These are phyloP conservation scores for Venturiaceae sp. DNA, from an alignment of 2,329 filamentous ascomycete species.

Conservation along the genomic window DNA sequence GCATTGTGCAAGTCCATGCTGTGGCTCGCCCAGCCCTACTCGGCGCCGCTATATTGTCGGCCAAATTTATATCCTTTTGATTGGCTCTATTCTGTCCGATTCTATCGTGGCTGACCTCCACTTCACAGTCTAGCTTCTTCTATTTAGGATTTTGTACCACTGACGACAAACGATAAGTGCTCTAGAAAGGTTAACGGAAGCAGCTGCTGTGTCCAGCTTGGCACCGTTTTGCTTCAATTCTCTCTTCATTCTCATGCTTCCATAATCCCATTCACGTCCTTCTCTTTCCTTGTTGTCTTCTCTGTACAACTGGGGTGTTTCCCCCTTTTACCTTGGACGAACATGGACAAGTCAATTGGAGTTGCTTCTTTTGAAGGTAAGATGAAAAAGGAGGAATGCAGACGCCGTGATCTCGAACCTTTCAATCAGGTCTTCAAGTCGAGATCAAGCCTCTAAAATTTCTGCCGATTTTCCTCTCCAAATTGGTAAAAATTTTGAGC, in stretches of 20 bases:
- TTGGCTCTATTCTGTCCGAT: background rate
- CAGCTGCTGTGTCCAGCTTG: background rate
- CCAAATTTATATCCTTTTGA: background rate
- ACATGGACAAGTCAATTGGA: background rate
- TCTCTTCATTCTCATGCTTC: background rate
- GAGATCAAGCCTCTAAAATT: too few species aligned
- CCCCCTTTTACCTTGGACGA: background rate
- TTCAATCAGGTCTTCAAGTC: too few species aligned
- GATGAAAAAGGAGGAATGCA: too few species aligned
- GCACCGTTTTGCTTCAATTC: background rate
- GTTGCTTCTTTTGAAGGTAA: background rate
- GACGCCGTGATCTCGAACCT: too few species aligned
- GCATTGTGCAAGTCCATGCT: background rate
- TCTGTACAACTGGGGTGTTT: background rate
- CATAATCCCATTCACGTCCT: background rate
- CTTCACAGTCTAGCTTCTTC: background rate
- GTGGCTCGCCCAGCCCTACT: background rate
- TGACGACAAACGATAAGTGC: background rate
- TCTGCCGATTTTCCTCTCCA: too few species aligned
- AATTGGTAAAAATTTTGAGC: too few species aligned
- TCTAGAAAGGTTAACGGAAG: background rate
- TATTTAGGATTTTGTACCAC: background rate
- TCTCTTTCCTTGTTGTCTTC: background rate
- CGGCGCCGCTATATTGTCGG: background rate
- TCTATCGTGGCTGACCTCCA: background rate